These are phyloP conservation scores for Austroboletus novae-zelandiae DNA, from an alignment of 1,284 basidiomycete genomes.

Conservation along the genomic window DNA sequence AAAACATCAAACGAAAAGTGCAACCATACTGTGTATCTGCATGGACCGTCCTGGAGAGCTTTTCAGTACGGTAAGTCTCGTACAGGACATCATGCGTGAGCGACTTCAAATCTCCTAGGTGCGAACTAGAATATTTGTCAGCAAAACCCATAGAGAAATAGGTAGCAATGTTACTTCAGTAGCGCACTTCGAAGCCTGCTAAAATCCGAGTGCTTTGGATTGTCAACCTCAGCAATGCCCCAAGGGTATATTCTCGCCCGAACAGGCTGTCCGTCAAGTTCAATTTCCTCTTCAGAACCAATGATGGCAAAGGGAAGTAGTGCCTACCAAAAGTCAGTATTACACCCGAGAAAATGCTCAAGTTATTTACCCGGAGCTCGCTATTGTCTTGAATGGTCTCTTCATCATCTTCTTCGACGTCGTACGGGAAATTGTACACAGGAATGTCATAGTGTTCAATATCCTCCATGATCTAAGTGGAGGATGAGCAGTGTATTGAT, in stretches of 20 bases:
- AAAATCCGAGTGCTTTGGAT: constrained; percentile 98
- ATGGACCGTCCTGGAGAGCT: constrained; percentile 90
- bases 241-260: constrained; percentile 96
- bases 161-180: constrained; percentile 61
- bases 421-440: constrained; percentile 99
- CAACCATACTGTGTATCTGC: constrained; percentile 71
- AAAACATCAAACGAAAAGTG: constrained; percentile 1
- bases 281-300: constrained; percentile 95
- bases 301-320: constrained; percentile 97
- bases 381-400: constrained; percentile 98
- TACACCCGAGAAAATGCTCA: not conserved
- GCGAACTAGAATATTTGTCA: constrained; percentile 64
- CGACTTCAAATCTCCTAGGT: constrained; percentile 91
- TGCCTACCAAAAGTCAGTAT: constrained; percentile 44
- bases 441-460: constrained; percentile 99
- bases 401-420: constrained; percentile 98
- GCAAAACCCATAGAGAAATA: not conserved
- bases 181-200: constrained; percentile 88
- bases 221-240: constrained; percentile 98
- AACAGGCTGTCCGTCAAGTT: constrained; percentile 88
- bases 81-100: constrained; percentile 94
- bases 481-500: constrained; percentile 6
- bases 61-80: constrained; percentile 98
- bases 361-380: constrained; percentile 72
- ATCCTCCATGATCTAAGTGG: constrained; percentile 91